Conservation (phyloP, 495 filamentous ascomycete genomes). For the Poronia punctata region DNA sequence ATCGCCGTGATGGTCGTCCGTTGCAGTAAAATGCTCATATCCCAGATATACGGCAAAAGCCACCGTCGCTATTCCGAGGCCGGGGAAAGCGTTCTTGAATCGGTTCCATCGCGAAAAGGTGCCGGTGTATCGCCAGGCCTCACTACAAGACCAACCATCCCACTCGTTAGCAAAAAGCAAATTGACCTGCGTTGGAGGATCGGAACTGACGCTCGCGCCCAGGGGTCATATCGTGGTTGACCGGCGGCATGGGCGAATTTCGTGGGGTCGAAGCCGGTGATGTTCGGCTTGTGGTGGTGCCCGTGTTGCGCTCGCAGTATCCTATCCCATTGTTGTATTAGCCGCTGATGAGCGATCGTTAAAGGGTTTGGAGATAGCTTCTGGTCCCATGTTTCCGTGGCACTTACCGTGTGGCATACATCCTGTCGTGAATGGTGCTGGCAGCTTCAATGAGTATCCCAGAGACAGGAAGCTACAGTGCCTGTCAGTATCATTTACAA, state of each 20-base stretch:
- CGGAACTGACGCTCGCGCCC: constrained; percentile 63
- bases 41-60: constrained; percentile 84
- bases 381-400: background rate
- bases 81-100: constrained; percentile 78
- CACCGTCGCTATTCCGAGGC: constrained; percentile 82
- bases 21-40: constrained; percentile 80
- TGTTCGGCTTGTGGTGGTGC: constrained; percentile 48
- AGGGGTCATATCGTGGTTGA: constrained; percentile 72
- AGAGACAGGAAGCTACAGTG: background rate
- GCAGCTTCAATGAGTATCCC: background rate
- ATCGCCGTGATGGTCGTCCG: constrained; percentile 63
- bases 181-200: constrained; percentile 11
- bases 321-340: constrained; percentile 21
- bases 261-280: constrained; percentile 77
- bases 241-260: constrained; percentile 64
- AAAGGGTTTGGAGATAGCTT: background rate
- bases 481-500: too few species aligned
- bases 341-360: too few species aligned
- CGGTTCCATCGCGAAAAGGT: constrained; percentile 83
- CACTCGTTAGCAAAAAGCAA: background rate
- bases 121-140: constrained; percentile 86
- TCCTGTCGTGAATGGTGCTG: constrained; percentile 12
- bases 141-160: constrained; percentile 45
- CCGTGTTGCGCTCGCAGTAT: constrained; percentile 31
- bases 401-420: constrained; percentile 41